Evolutionary conservation across 495 filamentous ascomycete species (phyloP), one percentile per base, ranked within the genome.

Genomic region (Ascodesmis nigricans): DNA sequence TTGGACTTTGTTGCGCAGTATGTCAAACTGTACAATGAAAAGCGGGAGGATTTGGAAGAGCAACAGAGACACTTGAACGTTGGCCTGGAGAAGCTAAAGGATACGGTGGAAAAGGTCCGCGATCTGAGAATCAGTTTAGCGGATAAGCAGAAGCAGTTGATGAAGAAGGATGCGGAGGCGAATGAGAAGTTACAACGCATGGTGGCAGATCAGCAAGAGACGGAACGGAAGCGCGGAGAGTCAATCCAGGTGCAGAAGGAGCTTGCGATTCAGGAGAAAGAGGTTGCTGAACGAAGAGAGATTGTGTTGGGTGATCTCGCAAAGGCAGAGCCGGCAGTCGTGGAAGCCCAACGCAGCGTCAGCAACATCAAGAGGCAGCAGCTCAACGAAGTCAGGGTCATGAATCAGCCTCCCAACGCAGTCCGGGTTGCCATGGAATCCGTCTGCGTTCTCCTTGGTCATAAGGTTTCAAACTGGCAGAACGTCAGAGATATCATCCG

Each of bases 1-100:
- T 64, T 99, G 29, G 87, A 99, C 53, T 99, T 99, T 49, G 87
- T 95, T 35, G 79, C 81, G 23, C 87, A 99, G 44, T 99, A 91
- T 55, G 87, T 95, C 47, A 84, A 78, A 54, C 65, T 99, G 1
- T 92, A 92, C 56, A 90, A 87, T 40, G 90, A 99, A 54, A 99
- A 99, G 62, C 75, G 87, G 0, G 90, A 95, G 55, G 90, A 95
- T 46, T 64, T 99, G 0, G 87, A 99, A 58, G 87, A 99, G 49
- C 90, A 99, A 52, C 87, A 99, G 47, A 74, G 87, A 21, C 87
- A 99, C 59, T 63, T 99, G 40, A 95, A 99, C 51, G 79, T 95
- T 40, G 87, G 87, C 57, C 65, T 99, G 4, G 87, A 99, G 57
- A 99, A 99, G 51, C 57, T 99, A n/a, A 68, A 78, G 34, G 90